A percentile compares a stretch with the other conserved stretches of the same genome.
phyloP scores from a whole-genome alignment of 495 filamentous ascomycete genomes.

The Lepraria neglecta region DNA sequence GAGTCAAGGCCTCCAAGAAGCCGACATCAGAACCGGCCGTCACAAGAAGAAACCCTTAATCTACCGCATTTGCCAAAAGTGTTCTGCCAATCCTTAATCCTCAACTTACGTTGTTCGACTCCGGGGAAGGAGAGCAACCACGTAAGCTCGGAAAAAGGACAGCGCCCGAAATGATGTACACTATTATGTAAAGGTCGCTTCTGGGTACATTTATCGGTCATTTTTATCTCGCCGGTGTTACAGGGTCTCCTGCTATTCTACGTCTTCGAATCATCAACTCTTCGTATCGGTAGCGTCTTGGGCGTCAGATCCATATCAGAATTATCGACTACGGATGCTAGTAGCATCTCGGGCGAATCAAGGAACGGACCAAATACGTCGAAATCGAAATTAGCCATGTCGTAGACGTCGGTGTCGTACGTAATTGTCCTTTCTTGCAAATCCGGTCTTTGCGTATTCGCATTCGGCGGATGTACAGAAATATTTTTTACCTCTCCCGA shows the following conservation, averaged over 20 bases:
- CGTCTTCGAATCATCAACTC: not conserved
- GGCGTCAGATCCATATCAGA: too few species aligned
- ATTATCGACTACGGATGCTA: too few species aligned
- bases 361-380: too few species aligned
- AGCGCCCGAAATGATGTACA: not conserved
- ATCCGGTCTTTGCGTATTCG: not conserved
- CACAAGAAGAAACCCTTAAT: too few species aligned
- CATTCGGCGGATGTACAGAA: conserved; percentile 4
- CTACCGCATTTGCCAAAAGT: not conserved
- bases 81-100: not conserved
- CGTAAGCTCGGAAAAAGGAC: not conserved
- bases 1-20: too few species aligned
- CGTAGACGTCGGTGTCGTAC: not conserved
- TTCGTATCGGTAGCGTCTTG: not conserved
- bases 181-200: conserved; percentile 5
- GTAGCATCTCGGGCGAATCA: too few species aligned
- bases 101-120: not conserved
- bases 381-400: not conserved
- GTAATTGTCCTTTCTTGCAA: conserved; percentile 12
- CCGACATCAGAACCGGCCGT: too few species aligned
- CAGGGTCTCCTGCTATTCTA: too few species aligned
- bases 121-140: not conserved
- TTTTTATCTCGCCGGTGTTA: not conserved
- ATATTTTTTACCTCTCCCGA: not conserved
- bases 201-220: not conserved